Base-by-base conservation (phyloP, 805 yeast genomes). In the Starmerella floricola region DNA sequence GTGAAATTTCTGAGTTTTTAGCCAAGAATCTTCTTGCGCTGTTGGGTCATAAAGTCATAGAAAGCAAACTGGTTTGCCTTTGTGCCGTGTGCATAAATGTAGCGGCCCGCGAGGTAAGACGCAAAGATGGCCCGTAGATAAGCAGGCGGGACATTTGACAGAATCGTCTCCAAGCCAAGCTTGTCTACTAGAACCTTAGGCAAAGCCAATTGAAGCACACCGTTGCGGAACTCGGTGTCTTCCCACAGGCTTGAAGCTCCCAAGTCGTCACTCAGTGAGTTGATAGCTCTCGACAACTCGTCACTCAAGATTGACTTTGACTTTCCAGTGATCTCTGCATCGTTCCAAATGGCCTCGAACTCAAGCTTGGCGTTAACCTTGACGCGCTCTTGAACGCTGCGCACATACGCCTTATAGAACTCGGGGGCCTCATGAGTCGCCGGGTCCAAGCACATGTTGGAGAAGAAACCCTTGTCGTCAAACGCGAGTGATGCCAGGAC, bases 401-500 rank as follows among this genome's bases (percentile, higher is more conserved):
- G 69, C 47, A 88, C 97, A 57, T 88, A 91, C n/a, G 68, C 67
- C 58, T 76, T 68, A 67, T 88, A 88, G 60, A 88, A 81, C 37
- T 66, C 68, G 10, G 95, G 94, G 45, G 71, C 69, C 30, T 60
- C 61, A 15, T 29, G 18, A 12, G 69, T 68, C 48, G 75, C 74
- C 43, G 64, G 58, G 15, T 54, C 47, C 38, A 77, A 71, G 60
- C 91, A 81, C 85, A 88, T 91, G 58, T 82, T 66, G 42, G 72
- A 63, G 55, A 79, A 72, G 68, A 88, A 91, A 28, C 77, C 82
- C 40, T 71, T 73, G 62, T 88, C 98, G 56, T 78, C 86, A 57
- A 91, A 79, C 2, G 95, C 79, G 47, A 88, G 74, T 2, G 98
- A 88, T 8, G 96, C 95, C 53, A 88, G 72, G 11, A 88, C 98